phyloP scores from a whole-genome alignment of 2,329 filamentous ascomycete species.

The Ciborinia camelliae region DNA sequence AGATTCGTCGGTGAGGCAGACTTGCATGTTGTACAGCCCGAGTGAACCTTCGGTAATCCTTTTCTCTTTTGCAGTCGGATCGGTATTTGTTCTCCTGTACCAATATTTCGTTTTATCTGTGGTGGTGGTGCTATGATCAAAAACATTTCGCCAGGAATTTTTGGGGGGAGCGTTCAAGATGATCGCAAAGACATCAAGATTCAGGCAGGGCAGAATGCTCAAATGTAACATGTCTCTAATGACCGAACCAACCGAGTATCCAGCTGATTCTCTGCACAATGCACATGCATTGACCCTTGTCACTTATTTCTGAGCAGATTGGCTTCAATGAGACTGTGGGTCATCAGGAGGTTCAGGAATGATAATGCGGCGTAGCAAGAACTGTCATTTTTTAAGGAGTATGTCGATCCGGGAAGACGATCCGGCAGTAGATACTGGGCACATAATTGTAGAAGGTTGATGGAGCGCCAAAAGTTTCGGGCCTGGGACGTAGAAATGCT shows the following conservation, averaged over 20 bases:
- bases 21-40: slow-evolving; percentile 16
- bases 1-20: not conserved
- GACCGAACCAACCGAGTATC: not conserved
- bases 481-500: not conserved
- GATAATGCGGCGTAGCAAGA: not conserved
- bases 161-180: not conserved
- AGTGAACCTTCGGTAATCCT: slow-evolving; percentile 13
- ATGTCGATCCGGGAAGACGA: not conserved
- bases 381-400: not conserved
- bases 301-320: not conserved
- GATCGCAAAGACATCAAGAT: not conserved
- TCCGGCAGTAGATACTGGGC: not conserved
- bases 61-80: slow-evolving; percentile 3
- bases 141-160: slow-evolving; percentile 1
- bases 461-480: not conserved
- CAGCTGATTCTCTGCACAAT: not conserved
- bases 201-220: not conserved
- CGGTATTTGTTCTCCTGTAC: not conserved
- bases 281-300: not conserved
- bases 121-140: slow-evolving; percentile 4
- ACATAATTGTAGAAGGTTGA: not conserved
- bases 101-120: not conserved
- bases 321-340: not conserved
- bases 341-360: not conserved
- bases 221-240: not conserved